Conservation (phyloP, 352 stramenopile genomes). For the Proteromonas lacertae region DNA sequence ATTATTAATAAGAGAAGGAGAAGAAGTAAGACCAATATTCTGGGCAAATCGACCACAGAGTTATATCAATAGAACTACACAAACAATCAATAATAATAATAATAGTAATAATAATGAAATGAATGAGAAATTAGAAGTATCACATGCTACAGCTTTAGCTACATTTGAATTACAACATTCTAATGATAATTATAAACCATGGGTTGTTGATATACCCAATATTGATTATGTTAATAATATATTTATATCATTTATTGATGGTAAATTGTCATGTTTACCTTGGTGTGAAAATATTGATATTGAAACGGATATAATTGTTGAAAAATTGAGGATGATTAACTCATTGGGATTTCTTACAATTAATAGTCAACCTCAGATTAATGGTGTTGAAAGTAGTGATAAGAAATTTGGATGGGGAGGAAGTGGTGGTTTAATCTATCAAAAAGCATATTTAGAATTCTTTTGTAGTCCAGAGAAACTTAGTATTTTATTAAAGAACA, state of each 20-base stretch:
- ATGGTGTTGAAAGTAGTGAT: neutral
- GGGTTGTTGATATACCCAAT: conserved; percentile 40
- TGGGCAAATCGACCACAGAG: conserved; percentile 88
- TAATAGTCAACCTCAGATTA: conserved; percentile 39
- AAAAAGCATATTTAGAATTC: conserved; percentile 95
- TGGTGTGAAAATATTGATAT: conserved; percentile 68
- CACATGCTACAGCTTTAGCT: conserved; percentile 76
- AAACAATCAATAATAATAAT: conserved; percentile 87
- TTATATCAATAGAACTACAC: conserved; percentile 78
- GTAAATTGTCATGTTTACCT: conserved; percentile 51
- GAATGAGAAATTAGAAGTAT: conserved; percentile 66
- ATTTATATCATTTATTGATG: conserved; percentile 76
- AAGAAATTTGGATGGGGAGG: conserved; percentile 69
- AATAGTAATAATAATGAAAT: conserved; percentile 71
- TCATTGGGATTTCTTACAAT: conserved; percentile 52
- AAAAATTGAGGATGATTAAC: conserved; percentile 79
- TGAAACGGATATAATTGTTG: conserved; percentile 26
- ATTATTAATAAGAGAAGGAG: conserved; percentile 5
- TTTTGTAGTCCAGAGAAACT: conserved; percentile 58
- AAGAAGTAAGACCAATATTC: conserved; percentile 67
- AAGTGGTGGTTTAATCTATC: conserved; percentile 66
- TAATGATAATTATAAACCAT: conserved; percentile 55
- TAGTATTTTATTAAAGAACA: conserved; percentile 23
- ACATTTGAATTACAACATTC: conserved; percentile 18
- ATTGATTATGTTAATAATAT: conserved; percentile 64